Evolutionary conservation across 345 rosid genomes (phyloP), one percentile per base, ranked within the genome.

Genomic region (Eutrema heterophyllum): DNA sequence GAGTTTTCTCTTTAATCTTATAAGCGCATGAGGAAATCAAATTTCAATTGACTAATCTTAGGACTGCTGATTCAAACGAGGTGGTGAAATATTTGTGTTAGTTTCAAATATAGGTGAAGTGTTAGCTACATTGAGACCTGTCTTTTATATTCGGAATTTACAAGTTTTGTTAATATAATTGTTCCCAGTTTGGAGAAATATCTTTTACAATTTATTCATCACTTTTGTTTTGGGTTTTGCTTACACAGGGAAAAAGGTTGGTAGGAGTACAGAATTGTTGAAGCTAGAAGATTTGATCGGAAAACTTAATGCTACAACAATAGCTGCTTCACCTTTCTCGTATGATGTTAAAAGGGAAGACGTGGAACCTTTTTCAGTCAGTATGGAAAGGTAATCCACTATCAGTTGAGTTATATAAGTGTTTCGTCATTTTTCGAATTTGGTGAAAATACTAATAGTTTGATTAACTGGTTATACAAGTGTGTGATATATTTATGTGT

Each of bases 291-390:
- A 88, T 64, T 83, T 85, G 75, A 71, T 86, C 24, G 92, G 87
- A 77, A 93, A 94, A 68, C 82, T 89, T 56, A 91, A 91, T 56
- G 64, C 58, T 36, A 86, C 89, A 82, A 91, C 98, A 16, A 60
- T 94, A 73, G 86, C 95, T 73, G 96, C 82, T 12, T 85, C 96
- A 26, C 96, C 97, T 0, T 71, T 94, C 33, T 73, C 81, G 18
- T 87, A 77, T 80, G 83, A 86, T 82, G 84, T 81, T 49, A 83
- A 85, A 75, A 85, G 81, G 75, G 97, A 95, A 73, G 92, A 83
- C 24, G 71, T 92, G 49, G 89, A 83, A 77, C 88, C 16, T 90
- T 92, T 78, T 95, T 95, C 61, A 26, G 74, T 75, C 86, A 86
- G 57, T 48, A 85, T 76, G 98, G 84, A 14, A 85, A 83, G 98